Evolutionary conservation across 441 rosid species (phyloP).

Genomic region (Raphanus hybrid): DNA sequence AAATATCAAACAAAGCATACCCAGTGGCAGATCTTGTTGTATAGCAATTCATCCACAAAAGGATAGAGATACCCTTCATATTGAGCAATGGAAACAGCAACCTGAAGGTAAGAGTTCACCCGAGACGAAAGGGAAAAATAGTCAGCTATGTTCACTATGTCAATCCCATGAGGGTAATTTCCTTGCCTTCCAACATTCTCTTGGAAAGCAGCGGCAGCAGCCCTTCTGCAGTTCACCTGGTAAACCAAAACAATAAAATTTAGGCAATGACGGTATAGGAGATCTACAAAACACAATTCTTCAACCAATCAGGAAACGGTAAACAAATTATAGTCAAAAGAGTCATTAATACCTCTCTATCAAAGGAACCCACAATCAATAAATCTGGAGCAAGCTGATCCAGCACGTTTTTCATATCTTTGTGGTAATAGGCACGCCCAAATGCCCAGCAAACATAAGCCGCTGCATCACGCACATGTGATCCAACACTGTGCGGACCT

Average conservation of each 20-base stretch:
- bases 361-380: slow-evolving; percentile 89
- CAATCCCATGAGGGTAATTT: slow-evolving; percentile 95
- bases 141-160: slow-evolving; percentile 92
- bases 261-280: slow-evolving; percentile 1
- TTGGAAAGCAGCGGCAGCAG: slow-evolving; percentile 98
- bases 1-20: slow-evolving; percentile 53
- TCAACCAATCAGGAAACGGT: slow-evolving; percentile 25
- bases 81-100: slow-evolving; percentile 79
- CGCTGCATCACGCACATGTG: slow-evolving; percentile 99
- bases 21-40: slow-evolving; percentile 94
- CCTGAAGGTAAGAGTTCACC: slow-evolving; percentile 77
- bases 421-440: slow-evolving; percentile 93
- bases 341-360: slow-evolving; percentile 77
- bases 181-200: slow-evolving; percentile 99
- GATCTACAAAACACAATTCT: slow-evolving; percentile 19
- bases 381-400: slow-evolving; percentile 92
- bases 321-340: slow-evolving; percentile 15
- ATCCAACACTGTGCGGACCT: slow-evolving; percentile 99
- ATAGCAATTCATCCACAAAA: slow-evolving; percentile 83
- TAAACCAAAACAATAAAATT: slow-evolving; percentile 34
- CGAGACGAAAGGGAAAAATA: slow-evolving; percentile 97
- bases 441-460: slow-evolving; percentile 99
- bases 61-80: slow-evolving; percentile 87
- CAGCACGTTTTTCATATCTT: slow-evolving; percentile 81
- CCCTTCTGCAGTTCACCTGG: slow-evolving; percentile 99